These are phyloP conservation scores for Axilococcus clingmanii DNA, from an alignment of 139 green algal species.

Conservation along the genomic window DNA sequence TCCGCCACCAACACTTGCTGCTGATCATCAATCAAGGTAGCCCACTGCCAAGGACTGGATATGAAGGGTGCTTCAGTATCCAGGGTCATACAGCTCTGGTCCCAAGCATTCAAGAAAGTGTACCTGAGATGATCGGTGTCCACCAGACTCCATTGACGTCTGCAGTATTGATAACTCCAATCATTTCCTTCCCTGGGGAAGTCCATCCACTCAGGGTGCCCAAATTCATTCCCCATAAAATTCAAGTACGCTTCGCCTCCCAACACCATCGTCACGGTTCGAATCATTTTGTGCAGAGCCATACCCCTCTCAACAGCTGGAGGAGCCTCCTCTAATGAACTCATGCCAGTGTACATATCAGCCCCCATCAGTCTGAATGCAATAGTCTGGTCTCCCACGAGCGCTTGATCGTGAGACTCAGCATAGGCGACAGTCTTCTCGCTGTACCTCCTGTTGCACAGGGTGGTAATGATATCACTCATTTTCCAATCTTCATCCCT, in stretches of 20 bases:
- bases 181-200: conserved; percentile 88
- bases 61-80: conserved; percentile 59
- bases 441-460: conserved; percentile 81
- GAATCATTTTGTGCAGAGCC: conserved; percentile 78
- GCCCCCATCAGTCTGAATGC: conserved; percentile 49
- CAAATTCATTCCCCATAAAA: conserved; percentile 97
- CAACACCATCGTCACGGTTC: conserved; percentile 27
- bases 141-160: conserved; percentile 65
- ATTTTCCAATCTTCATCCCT: conserved; percentile 81
- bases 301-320: conserved; percentile 53
- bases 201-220: conserved; percentile 96
- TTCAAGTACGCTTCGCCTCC: conserved; percentile 76
- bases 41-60: conserved; percentile 48
- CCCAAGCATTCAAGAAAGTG: conserved; percentile 44
- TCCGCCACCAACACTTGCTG: conserved; percentile 86
- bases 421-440: conserved; percentile 77
- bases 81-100: conserved; percentile 61
- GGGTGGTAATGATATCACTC: conserved; percentile 63
- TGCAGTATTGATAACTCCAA: conserved; percentile 80
- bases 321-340: conserved; percentile 26
- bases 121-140: conserved; percentile 80
- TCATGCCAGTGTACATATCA: conserved; percentile 81
- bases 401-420: conserved; percentile 81
- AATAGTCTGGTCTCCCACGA: conserved; percentile 64
- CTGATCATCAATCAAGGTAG: conserved; percentile 60